These are phyloP conservation scores for Nigrograna mackinnonii DNA, from an alignment of 2,329 filamentous ascomycete genomes.

Conservation along the genomic window DNA sequence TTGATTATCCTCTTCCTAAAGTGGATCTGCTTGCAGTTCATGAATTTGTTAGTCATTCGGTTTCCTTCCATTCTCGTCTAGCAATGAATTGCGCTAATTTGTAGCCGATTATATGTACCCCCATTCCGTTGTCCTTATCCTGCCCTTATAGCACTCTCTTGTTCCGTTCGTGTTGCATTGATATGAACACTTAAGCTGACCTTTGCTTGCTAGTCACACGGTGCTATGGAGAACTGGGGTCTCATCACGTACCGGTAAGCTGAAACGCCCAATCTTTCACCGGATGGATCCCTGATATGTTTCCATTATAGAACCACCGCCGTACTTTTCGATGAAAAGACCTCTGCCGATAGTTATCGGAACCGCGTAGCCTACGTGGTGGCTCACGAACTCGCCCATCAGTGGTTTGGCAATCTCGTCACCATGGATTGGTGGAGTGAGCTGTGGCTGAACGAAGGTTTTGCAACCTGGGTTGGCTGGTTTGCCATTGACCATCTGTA, in stretches of 20 bases:
- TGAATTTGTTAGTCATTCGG: slow-evolving; percentile 71
- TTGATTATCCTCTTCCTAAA: slow-evolving; percentile 84
- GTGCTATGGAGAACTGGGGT: slow-evolving; percentile 99
- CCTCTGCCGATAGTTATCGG: slow-evolving; percentile 86
- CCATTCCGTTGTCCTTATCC: too few species aligned
- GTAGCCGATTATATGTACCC: slow-evolving; percentile 48
- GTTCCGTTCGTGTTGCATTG: slow-evolving; percentile 1
- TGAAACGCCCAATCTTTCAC: background rate
- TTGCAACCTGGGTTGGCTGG: slow-evolving; percentile 99
- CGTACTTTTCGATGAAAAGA: slow-evolving; percentile 92
- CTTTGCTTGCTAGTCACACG: slow-evolving; percentile 58
- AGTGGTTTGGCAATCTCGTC: slow-evolving; percentile 94
- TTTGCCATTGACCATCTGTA: slow-evolving; percentile 87
- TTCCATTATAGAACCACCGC: slow-evolving; percentile 70
- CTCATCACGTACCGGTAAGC: slow-evolving; percentile 81
- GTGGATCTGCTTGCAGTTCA: slow-evolving; percentile 96
- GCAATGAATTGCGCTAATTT: slow-evolving; percentile 20
- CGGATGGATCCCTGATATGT: background rate
- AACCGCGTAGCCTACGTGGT: slow-evolving; percentile 96
- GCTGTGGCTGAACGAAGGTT: slow-evolving; percentile 89
- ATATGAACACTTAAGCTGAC: slow-evolving; percentile 40
- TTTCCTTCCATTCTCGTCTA: background rate
- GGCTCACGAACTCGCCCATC: slow-evolving; percentile 95
- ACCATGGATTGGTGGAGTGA: slow-evolving; percentile 98
- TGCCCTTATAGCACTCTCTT: too few species aligned